phyloP scores from a whole-genome alignment of 2,329 filamentous ascomycete species.

The Aspergillus bombycis region DNA sequence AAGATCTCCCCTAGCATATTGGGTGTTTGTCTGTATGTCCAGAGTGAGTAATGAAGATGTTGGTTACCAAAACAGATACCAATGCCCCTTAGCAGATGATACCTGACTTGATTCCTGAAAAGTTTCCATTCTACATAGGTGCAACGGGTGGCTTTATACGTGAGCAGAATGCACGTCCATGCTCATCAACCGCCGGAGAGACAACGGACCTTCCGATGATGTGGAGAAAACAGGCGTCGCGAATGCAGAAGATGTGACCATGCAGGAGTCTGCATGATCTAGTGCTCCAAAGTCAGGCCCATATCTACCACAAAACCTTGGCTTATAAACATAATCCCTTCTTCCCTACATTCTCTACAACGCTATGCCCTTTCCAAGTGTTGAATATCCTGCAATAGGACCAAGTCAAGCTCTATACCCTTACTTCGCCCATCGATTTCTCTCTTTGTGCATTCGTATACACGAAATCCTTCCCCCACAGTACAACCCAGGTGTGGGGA shows the following conservation, averaged over 20 bases:
- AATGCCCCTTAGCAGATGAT: not conserved
- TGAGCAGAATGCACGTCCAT: not conserved
- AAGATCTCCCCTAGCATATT: not conserved
- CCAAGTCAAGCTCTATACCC: not conserved
- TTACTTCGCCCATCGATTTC: too few species aligned
- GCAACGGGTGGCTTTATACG: not conserved
- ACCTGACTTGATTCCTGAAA: not conserved
- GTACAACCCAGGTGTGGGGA: not conserved
- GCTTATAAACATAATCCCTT: not conserved
- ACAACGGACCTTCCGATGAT: not conserved
- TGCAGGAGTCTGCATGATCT: not conserved
- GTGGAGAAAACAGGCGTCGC: not conserved
- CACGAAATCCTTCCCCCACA: not conserved
- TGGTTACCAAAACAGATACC: not conserved
- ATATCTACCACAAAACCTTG: not conserved
- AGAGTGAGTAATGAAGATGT: not conserved
- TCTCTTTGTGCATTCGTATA: not conserved
- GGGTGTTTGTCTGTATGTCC: too few species aligned
- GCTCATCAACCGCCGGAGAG: not conserved
- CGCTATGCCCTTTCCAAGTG: not conserved
- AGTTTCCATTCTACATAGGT: too few species aligned
- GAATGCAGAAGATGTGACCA: too few species aligned
- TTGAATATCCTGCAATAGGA: not conserved
- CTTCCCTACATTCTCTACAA: accelerated
- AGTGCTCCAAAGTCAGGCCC: not conserved